Evolutionary conservation across 805 yeast species (phyloP), one percentile per base, ranked within the genome.

Genomic region (Cyberlindnera maritima): DNA sequence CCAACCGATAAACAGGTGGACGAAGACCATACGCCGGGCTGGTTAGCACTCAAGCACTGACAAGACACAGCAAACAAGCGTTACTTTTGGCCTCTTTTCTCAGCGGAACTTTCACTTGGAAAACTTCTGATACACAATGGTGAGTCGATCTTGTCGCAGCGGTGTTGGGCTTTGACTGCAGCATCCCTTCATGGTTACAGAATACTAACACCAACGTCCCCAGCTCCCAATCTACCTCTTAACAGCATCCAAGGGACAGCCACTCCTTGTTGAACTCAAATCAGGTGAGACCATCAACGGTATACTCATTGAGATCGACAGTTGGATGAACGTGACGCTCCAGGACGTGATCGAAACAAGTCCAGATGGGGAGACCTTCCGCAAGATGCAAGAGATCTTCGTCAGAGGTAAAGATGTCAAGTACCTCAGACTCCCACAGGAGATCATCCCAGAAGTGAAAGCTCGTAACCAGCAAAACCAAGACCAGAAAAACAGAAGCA

Each of bases 251-350:
- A 91, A 90, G 65, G 91, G 88, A 48, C 91, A 88, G 61, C 86
- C 90, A 33, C 77, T 94, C 60, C 76, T 85, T 60, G 88, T 94
- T 41, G 99, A 92, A 65, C 78, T 94, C 62, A 94, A 94, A 66
- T 83, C 85, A 47, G 97, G 98, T 29, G 97, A 88, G 60, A 83
- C 92, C 10, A 73, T 91, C 41, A 85, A 85, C 60, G 99, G 99
- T 42, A 79, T 77, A 47, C 72, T 94, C 49, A 79, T 81, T 46
- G 86, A 88, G 61, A 89, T 96, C 58, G 99, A 94, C 65, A 83
- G 88, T 34, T 88, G 95, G 90, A 94, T 94, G 99, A 94, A 94
- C 65, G 73, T 94, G 54, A 87, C 96, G 2, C 73, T 94, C 44
- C 75, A 75, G 29, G 83, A 90, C 53, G 97, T 85, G 14, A 78